Evolutionary conservation across 331 rosid species (phyloP), one percentile per base, ranked within the genome.

Genomic region (Dryas integrifolia): DNA sequence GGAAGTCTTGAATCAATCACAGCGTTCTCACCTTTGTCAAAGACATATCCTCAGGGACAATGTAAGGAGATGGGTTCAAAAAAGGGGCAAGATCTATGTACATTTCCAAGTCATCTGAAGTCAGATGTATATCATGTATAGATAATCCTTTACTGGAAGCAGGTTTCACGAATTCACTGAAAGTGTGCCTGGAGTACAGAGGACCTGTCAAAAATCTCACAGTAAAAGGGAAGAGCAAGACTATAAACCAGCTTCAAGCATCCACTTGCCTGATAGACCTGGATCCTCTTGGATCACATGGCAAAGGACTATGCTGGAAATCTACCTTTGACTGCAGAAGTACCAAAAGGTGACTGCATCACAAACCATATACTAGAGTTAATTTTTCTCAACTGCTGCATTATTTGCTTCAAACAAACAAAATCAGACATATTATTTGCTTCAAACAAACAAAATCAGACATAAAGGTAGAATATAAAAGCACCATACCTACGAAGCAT

Each of bases 11-110:
- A n/a, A 53, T 67, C 73, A 61, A 73, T 60, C 57, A 58, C 79
- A 61, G 85, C 10, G 9, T 74, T 14, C 15, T 82, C 70, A 86
- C 98, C 97, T 91, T 94, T 70, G 97, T 80, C 89, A 91, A 72
- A 73, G 96, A 94, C 97, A 94, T 94, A 73, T 94, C 97, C 77
- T 94, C 97, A 1, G 98, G 97, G 52, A 94, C 96, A 67, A 94
- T 82, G 80, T 91, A 91, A 3, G 97, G 97, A 51, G 96, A 89
- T 2, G 97, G 98, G 73, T 94, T 94, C 82, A 94, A 76, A 85
- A 82, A 94, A 38, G 96, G 97, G 53, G 87, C 86, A 63, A 94
- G 96, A 82, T 94, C 97, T 57, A 94, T 84, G 96, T 88, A 94
- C 98, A 91, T 94, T 84, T 91, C 97, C 73, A 89, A 65, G 90